Evolutionary conservation across 2,329 filamentous ascomycete genomes (phyloP), one percentile per base, ranked within the genome.

Genomic region (Aspergillus arachidicola): DNA sequence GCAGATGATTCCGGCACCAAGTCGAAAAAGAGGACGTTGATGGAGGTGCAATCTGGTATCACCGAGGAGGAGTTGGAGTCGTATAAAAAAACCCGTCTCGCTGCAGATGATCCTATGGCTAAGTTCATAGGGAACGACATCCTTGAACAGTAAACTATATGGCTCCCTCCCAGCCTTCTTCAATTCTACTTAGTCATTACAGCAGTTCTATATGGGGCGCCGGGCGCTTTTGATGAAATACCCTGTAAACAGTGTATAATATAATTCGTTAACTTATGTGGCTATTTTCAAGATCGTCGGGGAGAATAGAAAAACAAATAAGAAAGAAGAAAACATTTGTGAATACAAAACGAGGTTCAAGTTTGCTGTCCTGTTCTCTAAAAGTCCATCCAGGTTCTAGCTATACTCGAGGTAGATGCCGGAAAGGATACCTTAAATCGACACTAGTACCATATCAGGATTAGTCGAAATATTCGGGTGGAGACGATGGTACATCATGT

Each of bases 21-120:
- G n/a, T 63, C 67, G 6, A 91, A 89, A 75, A 94, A 96, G 78
- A 85, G 93, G 51, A 91, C 90, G 1, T 80, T 92, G 34, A 88
- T 91, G 60, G 91, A 96, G 74, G 89, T 96, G 84, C 87, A 90
- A 71, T 87, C 87, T 26, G 91, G 90, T 1, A 85, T 95, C 14
- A 89, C 89, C 0, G 92, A 96, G 73, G 91, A 91, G 61, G 93
- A 97, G 68, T 86, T 97, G 81, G 94, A 97, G 62, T 88, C 90
- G 64, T 97, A 96, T 76, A 87, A 93, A 70, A 86, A 87, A 69
- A 94, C 93, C 75, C 85, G 89, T 67, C 86, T 87, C 58, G 88
- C 87, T 32, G 88, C 89, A 0, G 86, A 92, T 66, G 94, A 97
- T 80, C 94, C 94, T 0, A 97, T 97, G 94, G 91, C 92, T 1